A percentile compares a stretch with the other conserved stretches of the same genome.
Conservation (phyloP, 1,139 yeast genomes). For the Suhomyces terraborum region DNA sequence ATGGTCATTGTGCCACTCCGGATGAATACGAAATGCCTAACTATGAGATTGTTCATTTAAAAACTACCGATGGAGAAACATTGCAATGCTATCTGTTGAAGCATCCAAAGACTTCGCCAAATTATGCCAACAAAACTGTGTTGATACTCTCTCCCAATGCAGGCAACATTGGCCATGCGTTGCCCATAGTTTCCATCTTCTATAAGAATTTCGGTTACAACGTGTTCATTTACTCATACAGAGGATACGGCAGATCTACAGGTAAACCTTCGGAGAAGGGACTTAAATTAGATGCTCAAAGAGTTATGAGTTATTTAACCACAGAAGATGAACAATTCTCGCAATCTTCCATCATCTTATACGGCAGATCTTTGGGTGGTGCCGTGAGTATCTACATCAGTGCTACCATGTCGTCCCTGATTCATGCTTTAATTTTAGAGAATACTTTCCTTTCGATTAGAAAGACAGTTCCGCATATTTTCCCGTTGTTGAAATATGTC, state of each 20-base stretch:
- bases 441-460: slow-evolving; percentile 82
- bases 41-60: slow-evolving; percentile 60
- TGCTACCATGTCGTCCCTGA: slow-evolving; percentile 47
- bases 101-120: slow-evolving; percentile 45
- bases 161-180: slow-evolving; percentile 91
- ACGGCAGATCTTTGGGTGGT: slow-evolving; percentile 93
- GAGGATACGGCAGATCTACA: slow-evolving; percentile 89
- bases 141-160: slow-evolving; percentile 89
- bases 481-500: slow-evolving; percentile 65
- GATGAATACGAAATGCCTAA: slow-evolving; percentile 64
- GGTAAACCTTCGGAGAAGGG: slow-evolving; percentile 82
- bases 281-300: slow-evolving; percentile 77
- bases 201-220: slow-evolving; percentile 68
- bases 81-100: slow-evolving; percentile 47
- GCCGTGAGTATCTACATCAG: slow-evolving; percentile 90
- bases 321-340: slow-evolving; percentile 54
- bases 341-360: slow-evolving; percentile 60
- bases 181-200: slow-evolving; percentile 78
- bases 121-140: slow-evolving; percentile 66
- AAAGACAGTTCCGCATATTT: slow-evolving; percentile 79
- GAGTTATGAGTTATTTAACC: slow-evolving; percentile 62
- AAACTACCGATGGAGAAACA: slow-evolving; percentile 66
- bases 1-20: slow-evolving; percentile 77
- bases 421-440: slow-evolving; percentile 73
- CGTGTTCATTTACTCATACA: slow-evolving; percentile 81